A percentile compares a stretch with the other conserved stretches of the same genome.
Evolutionary conservation across 2,329 filamentous ascomycete species (phyloP).

Genomic region (Onygena corvina): DNA sequence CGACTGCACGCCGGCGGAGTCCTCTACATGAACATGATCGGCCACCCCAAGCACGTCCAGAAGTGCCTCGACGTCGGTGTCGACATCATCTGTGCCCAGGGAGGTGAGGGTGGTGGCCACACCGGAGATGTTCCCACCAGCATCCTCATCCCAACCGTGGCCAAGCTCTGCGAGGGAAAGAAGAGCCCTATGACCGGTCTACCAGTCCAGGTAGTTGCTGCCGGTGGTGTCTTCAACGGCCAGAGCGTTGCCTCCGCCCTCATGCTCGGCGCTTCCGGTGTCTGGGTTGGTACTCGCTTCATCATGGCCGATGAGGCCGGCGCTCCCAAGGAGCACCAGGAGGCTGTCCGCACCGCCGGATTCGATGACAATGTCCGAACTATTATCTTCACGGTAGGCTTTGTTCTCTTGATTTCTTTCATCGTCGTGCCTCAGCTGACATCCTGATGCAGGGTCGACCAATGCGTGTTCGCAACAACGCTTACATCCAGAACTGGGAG

Average conservation of each 20-base stretch:
- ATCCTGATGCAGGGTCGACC: constrained; percentile 53
- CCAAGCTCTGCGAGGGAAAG: constrained; percentile 64
- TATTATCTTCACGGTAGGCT: constrained; percentile 78
- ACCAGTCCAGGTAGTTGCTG: constrained; percentile 83
- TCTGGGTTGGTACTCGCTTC: constrained; percentile 96
- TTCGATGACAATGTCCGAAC: constrained; percentile 96
- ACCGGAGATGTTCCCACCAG: constrained; percentile 88
- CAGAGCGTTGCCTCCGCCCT: constrained; percentile 78
- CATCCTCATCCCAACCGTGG: constrained; percentile 83
- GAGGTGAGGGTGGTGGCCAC: constrained; percentile 93
- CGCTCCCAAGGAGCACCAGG: constrained; percentile 85
- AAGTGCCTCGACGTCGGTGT: constrained; percentile 87
- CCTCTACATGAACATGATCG: constrained; percentile 99
- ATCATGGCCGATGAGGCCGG: constrained; percentile 89
- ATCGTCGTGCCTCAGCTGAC: background rate
- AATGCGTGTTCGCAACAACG: constrained; percentile 81
- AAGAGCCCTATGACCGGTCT: constrained; percentile 78
- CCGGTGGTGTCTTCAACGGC: constrained; percentile 88
- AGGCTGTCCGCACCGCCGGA: constrained; percentile 78
- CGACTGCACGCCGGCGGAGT: constrained; percentile 76
- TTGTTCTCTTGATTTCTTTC: background rate
- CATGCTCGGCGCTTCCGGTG: constrained; percentile 81
- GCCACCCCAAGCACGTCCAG: constrained; percentile 96
- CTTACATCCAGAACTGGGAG: constrained; percentile 95
- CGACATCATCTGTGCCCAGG: constrained; percentile 97